phyloP scores from a whole-genome alignment of 306 rosid genomes.

The Corylus avellana region DNA sequence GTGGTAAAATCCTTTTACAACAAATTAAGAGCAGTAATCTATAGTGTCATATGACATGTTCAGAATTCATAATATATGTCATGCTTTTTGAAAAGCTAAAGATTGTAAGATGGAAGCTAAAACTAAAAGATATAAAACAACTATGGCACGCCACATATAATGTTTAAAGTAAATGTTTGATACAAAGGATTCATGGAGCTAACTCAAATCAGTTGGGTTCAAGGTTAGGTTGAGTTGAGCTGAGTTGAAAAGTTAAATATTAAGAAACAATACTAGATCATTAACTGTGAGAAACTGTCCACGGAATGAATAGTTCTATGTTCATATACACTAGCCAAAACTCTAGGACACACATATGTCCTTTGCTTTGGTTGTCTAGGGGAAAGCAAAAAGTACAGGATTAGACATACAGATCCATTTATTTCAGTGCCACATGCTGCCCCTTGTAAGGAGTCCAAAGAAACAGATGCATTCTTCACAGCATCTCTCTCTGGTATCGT shows the following conservation, averaged over 20 bases:
- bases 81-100: background rate
- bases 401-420: slow-evolving; percentile 11
- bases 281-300: background rate
- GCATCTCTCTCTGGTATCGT: slow-evolving; percentile 28
- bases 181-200: background rate
- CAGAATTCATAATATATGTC: background rate
- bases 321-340: background rate
- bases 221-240: background rate
- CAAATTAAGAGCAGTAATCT: background rate
- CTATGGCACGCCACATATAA: background rate
- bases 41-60: background rate
- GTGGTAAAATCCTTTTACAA: background rate
- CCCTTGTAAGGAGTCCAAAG: slow-evolving; percentile 40
- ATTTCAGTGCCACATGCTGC: slow-evolving; percentile 23
- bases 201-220: background rate
- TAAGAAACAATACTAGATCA: background rate
- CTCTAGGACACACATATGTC: background rate
- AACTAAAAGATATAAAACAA: background rate
- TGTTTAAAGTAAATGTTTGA: background rate
- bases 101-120: background rate
- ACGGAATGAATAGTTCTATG: background rate
- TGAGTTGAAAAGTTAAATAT: background rate
- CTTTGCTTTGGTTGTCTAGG: background rate
- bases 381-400: background rate
- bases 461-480: slow-evolving; percentile 9